phyloP scores from a whole-genome alignment of 2,329 filamentous ascomycete species.

The Verticillium nonalfalfae region DNA sequence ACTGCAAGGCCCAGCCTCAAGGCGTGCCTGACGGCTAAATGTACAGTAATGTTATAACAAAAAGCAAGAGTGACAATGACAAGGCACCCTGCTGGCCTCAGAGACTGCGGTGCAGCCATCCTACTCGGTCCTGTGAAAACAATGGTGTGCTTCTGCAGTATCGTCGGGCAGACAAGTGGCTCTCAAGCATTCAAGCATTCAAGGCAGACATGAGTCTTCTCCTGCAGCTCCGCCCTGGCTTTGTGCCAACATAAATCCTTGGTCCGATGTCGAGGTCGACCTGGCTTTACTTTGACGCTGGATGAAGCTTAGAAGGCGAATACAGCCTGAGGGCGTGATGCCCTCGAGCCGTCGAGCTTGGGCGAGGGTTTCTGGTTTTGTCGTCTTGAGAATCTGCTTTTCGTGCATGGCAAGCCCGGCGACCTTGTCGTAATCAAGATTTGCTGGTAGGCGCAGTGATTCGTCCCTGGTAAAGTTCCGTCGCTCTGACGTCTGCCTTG shows the following conservation, averaged over 20 bases:
- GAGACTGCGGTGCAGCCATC: too few species aligned
- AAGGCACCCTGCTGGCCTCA: too few species aligned
- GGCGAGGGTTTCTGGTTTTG: conserved; percentile 76
- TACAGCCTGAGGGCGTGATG: conserved; percentile 53
- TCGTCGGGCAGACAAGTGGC: too few species aligned
- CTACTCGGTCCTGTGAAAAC: too few species aligned
- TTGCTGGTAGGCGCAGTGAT: conserved; percentile 59
- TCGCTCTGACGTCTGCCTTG: conserved; percentile 61
- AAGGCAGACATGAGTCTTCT: neutral
- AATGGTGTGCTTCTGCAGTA: too few species aligned
- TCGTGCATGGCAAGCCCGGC: conserved; percentile 76
- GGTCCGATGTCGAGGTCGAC: neutral
- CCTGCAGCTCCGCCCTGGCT: neutral
- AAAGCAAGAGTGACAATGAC: too few species aligned
- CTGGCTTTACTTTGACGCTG: conserved; percentile 18
- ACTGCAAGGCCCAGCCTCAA: too few species aligned
- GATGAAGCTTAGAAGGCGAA: conserved; percentile 59
- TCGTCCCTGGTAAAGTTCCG: conserved; percentile 71
- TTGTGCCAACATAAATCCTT: neutral
- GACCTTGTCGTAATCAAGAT: conserved; percentile 71
- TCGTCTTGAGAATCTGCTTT: conserved; percentile 60
- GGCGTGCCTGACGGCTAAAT: too few species aligned
- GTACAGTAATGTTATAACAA: too few species aligned
- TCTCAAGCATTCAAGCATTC: neutral
- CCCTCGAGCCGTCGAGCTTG: conserved; percentile 88